Base-by-base conservation (phyloP, 1,139 yeast species). In the Hansenula anomala region DNA sequence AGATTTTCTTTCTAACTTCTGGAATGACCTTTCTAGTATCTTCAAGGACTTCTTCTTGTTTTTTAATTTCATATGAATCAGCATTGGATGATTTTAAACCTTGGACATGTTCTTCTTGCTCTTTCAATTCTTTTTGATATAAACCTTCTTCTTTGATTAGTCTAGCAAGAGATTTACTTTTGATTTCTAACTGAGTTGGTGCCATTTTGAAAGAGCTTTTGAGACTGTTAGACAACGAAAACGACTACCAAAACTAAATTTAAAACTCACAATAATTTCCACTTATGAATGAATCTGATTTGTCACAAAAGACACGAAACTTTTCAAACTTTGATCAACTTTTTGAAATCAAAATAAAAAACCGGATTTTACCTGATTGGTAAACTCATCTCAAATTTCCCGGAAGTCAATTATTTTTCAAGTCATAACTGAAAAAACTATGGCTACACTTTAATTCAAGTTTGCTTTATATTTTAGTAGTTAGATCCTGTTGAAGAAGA, bases 131-230 rank as follows among this genome's bases (percentile, higher is more conserved):
- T 43, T 73, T 68, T 36, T 71, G 65, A 58, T 88, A 89, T 32
- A 79, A 66, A 14, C 57, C 56, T 49, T 82, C 80, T 57, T 89
- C 97, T 52, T 87, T 87, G 39, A 83, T 54, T 29, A 90, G 69
- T 45, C 96, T 71, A 47, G 75, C 74, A 38, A 89, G 68, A 4
- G 96, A 94, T 47, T 75, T 78, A 36, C 76, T 71, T 55, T 88
- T 88, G 61, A 89, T 87, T 52, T 84, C 86, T 39, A 86, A 61
- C 46, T 74, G 80, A 2, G 89, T 68, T 34, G 96, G 96, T 3
- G 90, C 75, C 90, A 86, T 88, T 37, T 25, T 48, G 3, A 10
- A 15, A 7, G 4, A 14, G 8, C 13, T 14, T 4, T n/a, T 8
- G 13, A 16, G 5, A 17, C 19, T 30, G 33, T n/a, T 13, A n/a